Evolutionary conservation across 2,329 filamentous ascomycete genomes (phyloP), one percentile per base, ranked within the genome.

Genomic region (Helotiales sp.): DNA sequence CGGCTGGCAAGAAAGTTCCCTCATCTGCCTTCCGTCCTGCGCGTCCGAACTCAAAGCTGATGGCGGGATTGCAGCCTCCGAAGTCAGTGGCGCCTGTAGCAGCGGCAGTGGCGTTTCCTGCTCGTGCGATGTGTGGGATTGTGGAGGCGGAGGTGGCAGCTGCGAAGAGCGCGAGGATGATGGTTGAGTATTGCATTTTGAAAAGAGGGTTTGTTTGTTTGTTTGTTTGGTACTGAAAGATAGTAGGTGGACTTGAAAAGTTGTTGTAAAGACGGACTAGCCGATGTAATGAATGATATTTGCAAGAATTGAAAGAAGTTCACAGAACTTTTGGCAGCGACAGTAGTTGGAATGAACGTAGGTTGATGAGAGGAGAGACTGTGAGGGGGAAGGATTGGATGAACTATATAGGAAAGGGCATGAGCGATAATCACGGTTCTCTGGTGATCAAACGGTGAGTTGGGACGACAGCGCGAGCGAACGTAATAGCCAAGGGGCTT

Each of bases 1-100:
- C 86, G 52, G 79, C 80, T 47, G 87, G 80, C 71, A 86, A 82
- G 80, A 89, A 89, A 52, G 86, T 87, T 72, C 82, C 84, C 71
- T 88, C 85, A 58, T 74, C 76, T 17, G 79, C 79, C 22, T 77
- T 72, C 57, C 82, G 80, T 27, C 77, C 77, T 44, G 71, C 64
- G 0, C 79, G 78, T 7, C 82, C 82, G 46, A 77, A 74, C 63
- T 80, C 74, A 72, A 83, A 84, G 69, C 83, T 76, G 68, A 81
- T 81, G 19, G 74, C 76, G 12, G 79, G 79, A 9, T 67, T 72
- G 70, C 79, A 81, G 22, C 66, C 66, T 29, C 79, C 79, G 57
- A 81, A 80, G 69, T 80, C 76, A 25, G 74, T 47, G 13, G 44
- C 40, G 53, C 38, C 31, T 9, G 49, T 40, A 1, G 22, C 38